These are phyloP conservation scores for Pecoramyces ruminantium DNA, from an alignment of 192 early-diverging fungal genomes.

Conservation along the genomic window DNA sequence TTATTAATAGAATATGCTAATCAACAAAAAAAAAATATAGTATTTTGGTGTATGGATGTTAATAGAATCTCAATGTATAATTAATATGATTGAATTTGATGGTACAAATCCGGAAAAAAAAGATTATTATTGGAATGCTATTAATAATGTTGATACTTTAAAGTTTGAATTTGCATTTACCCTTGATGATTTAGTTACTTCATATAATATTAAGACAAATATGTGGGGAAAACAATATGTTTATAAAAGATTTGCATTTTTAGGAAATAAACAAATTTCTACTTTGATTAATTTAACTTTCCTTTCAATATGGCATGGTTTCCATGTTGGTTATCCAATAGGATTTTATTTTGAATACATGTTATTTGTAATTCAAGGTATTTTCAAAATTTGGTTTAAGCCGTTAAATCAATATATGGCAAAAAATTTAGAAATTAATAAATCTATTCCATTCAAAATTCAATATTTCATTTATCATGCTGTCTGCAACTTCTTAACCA, in stretches of 20 bases:
- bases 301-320: constrained; percentile 48
- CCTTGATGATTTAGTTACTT: constrained; percentile 23
- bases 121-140: constrained; percentile 21
- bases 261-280: constrained; percentile 35
- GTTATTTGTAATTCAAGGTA: neutral
- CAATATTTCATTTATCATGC: neutral
- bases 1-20: too few relatives aligned
- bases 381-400: neutral
- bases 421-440: neutral
- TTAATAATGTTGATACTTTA: constrained; percentile 25
- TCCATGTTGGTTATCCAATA: constrained; percentile 32
- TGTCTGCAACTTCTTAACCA: neutral
- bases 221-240: constrained; percentile 41
- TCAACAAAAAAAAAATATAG: constrained; percentile 5
- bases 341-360: constrained; percentile 38
- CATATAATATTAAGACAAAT: constrained; percentile 52
- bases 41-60: constrained; percentile 46
- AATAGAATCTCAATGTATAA: constrained; percentile 28
- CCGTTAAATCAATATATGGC: neutral
- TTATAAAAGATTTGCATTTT: constrained; percentile 34
- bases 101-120: constrained; percentile 21
- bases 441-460: neutral
- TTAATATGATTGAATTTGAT: constrained; percentile 37
- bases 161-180: constrained; percentile 31
- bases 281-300: constrained; percentile 21